Evolutionary conservation across 257 asterid species (phyloP).

Genomic region (Buddleja alternifolia): DNA sequence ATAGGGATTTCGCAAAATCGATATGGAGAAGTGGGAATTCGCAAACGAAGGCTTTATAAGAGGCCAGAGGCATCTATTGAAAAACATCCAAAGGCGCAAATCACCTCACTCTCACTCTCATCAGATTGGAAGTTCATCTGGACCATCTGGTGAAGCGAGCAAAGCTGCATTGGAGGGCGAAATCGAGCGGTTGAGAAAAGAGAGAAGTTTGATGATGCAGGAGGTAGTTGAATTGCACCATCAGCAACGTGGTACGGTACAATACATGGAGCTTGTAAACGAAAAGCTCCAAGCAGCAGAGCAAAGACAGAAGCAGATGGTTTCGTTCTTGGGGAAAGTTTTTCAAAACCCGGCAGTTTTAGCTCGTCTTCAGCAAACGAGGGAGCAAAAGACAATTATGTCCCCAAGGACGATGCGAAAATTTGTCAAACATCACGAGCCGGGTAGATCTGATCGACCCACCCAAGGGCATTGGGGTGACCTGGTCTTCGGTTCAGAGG

Average conservation of each 20-base stretch:
- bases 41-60: constrained; percentile 67
- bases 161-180: constrained; percentile 54
- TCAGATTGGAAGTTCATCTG: constrained; percentile 55
- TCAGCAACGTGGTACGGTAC: constrained; percentile 63
- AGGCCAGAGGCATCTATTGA: constrained; percentile 71
- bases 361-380: constrained; percentile 46
- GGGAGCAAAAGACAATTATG: constrained; percentile 46
- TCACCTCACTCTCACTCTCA: constrained; percentile 54
- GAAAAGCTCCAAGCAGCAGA: constrained; percentile 75
- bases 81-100: constrained; percentile 78
- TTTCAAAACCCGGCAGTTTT: constrained; percentile 59
- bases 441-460: constrained; percentile 31
- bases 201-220: constrained; percentile 67
- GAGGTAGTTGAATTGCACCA: constrained; percentile 71
- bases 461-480: constrained; percentile 32
- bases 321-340: constrained; percentile 75
- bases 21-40: constrained; percentile 83
- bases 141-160: constrained; percentile 39
- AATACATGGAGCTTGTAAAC: constrained; percentile 62
- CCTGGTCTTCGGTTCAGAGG: constrained; percentile 24
- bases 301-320: constrained; percentile 82
- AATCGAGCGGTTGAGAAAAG: constrained; percentile 62
- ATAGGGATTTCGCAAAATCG: constrained; percentile 85
- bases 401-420: constrained; percentile 53
- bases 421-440: constrained; percentile 55